Base-by-base conservation (phyloP, 2,329 filamentous ascomycete species). In the Monilinia fructigena region DNA sequence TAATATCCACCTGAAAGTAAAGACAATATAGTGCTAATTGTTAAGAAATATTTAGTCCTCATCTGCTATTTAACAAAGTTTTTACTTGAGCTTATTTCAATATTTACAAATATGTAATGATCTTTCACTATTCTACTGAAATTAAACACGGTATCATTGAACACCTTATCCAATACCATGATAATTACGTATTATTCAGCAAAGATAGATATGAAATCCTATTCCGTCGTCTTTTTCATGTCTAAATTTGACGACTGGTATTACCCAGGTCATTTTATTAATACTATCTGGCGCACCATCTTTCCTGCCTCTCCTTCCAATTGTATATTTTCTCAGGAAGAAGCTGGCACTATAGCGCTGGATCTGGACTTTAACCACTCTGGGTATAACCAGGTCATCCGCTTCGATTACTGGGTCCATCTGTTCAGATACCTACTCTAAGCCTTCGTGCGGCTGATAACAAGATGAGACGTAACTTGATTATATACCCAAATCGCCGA, bases 201-300 rank as follows among this genome's bases (percentile, higher is more conserved):
- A 35, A 35, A 35, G 31, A 35, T 35, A 35, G 31, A 7, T 6
- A 35, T 35, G 31, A 35, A 5, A 35, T 55, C 54, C 54, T 55
- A 55, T 40, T 55, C 54, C 12, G 12, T 55, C 31, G 54, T 55
- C 31, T 55, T 55, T n/a, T 55, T 55, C 54, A 55, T 55, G 35
- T 55, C 54, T 7, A 55, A 55, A 10, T 55, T 40, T 14, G 54
- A 55, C n/a, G 11, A 40, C 5, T 26, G 54, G n/a, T 40, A 55
- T 18, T 55, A 35, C 6, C 54, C 54, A 5, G 54, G 54, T 8
- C 54, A 55, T 40, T 55, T 55, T 18, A 55, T 55, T 28, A 40
- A 55, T 5, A 55, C 20, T 14, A 55, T 35, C 12, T 55, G 35
- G 35, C 12, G n/a, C 8, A 55, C 54, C 8, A 55, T 40, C 14